Conservation (phyloP, 768 basidiomycete genomes). For the Boletus patriciae region DNA sequence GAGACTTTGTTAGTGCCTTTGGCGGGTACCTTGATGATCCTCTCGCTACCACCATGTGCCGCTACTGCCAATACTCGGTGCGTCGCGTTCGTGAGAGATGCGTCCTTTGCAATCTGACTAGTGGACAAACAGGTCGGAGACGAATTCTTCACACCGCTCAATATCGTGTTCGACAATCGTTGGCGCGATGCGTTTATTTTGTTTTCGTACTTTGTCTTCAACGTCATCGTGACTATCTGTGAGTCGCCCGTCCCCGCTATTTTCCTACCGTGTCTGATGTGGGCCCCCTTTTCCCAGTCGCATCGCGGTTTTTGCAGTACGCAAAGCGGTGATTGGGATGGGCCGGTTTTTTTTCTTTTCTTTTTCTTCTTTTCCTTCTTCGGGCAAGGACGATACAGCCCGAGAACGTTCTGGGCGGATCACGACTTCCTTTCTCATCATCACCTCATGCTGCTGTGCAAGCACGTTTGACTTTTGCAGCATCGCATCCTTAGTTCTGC, state of each 20-base stretch:
- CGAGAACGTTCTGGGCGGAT: not conserved
- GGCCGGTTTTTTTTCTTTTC: too few relatives aligned
- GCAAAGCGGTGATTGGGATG: constrained; percentile 49
- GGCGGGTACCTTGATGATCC: constrained; percentile 79
- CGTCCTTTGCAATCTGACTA: not conserved
- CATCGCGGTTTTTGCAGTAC: constrained; percentile 70
- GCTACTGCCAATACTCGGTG: constrained; percentile 67
- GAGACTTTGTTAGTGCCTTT: constrained; percentile 55
- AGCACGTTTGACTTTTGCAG: not conserved
- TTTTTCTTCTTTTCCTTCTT: not conserved
- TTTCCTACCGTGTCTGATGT: not conserved
- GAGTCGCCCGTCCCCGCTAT: constrained; percentile 12
- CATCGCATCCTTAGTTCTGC: not conserved
- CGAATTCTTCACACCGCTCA: constrained; percentile 66
- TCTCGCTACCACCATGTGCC: constrained; percentile 57
- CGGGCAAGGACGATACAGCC: not conserved
- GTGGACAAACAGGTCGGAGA: constrained; percentile 49
- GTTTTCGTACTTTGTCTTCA: constrained; percentile 70
- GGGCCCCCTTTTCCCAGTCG: constrained; percentile 38
- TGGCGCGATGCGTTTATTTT: constrained; percentile 73
- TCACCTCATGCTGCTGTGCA: not conserved
- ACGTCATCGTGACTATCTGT: constrained; percentile 60
- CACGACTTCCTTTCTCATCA: not conserved
- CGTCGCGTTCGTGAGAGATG: constrained; percentile 6
- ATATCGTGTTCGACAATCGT: constrained; percentile 58